Percentiles rank a stretch among this genome's conserved stretches.
phyloP scores from a whole-genome alignment of 2,329 filamentous ascomycete genomes.

The Fusarium gaditjirri region DNA sequence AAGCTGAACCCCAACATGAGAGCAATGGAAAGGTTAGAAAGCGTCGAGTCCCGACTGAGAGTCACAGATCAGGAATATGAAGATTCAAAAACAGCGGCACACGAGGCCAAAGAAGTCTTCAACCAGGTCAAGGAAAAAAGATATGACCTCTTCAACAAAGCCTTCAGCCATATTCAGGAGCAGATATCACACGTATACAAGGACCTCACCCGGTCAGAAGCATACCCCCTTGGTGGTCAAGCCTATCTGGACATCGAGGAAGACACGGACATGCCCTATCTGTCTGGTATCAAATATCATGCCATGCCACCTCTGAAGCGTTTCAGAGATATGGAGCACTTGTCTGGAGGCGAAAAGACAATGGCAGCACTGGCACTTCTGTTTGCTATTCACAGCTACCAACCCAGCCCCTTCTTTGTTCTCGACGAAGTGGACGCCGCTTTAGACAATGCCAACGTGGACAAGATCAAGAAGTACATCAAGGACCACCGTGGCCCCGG shows the following conservation, averaged over 20 bases:
- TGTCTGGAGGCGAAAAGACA: slow-evolving; percentile 97
- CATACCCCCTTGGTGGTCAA: slow-evolving; percentile 92
- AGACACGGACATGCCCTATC: slow-evolving; percentile 95
- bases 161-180: slow-evolving; percentile 93
- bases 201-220: slow-evolving; percentile 87
- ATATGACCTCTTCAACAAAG: slow-evolving; percentile 92
- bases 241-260: slow-evolving; percentile 91
- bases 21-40: slow-evolving; percentile 89
- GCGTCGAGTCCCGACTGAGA: slow-evolving; percentile 83
- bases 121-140: slow-evolving; percentile 83
- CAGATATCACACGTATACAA: slow-evolving; percentile 95
- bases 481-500: slow-evolving; percentile 92
- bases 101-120: slow-evolving; percentile 83
- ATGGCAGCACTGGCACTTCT: slow-evolving; percentile 97
- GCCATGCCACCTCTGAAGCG: slow-evolving; percentile 98
- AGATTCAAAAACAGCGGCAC: slow-evolving; percentile 78
- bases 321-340: slow-evolving; percentile 98
- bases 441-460: slow-evolving; percentile 97
- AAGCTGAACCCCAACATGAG: slow-evolving; percentile 98
- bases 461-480: slow-evolving; percentile 96
- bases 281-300: slow-evolving; percentile 96
- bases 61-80: slow-evolving; percentile 91
- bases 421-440: slow-evolving; percentile 98
- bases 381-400: slow-evolving; percentile 96
- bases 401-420: slow-evolving; percentile 96